Conservation (phyloP, 148 eudicot species). For the Camellia granthamiana region DNA sequence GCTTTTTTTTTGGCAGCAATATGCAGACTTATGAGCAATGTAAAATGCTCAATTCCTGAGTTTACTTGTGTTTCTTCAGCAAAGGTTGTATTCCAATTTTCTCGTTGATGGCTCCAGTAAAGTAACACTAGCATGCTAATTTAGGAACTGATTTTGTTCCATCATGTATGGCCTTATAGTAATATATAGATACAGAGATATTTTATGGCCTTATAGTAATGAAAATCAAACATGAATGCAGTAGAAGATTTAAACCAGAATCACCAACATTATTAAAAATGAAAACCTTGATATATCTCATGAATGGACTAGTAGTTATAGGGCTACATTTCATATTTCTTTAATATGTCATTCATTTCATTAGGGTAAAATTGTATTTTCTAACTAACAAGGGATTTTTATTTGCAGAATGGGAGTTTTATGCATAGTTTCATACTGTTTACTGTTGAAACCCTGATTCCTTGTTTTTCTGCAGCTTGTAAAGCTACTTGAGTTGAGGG, state of each 20-base stretch:
- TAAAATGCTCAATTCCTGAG: slow-evolving; percentile 86
- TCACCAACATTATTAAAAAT: background rate
- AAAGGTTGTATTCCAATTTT: slow-evolving; percentile 54
- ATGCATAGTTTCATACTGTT: background rate
- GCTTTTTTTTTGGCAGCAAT: slow-evolving; percentile 48
- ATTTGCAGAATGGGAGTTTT: too few species aligned
- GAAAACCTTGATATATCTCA: too few species aligned
- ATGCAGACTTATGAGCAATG: slow-evolving; percentile 70
- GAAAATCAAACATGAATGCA: too few species aligned
- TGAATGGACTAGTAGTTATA: too few species aligned
- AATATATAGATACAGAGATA: too few species aligned
- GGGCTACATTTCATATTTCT: background rate
- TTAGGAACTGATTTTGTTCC: background rate
- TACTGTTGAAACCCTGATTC: background rate
- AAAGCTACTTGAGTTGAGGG: slow-evolving; percentile 94
- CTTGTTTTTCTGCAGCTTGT: slow-evolving; percentile 67
- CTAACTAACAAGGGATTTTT: too few species aligned
- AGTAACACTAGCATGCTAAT: background rate
- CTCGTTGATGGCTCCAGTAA: background rate
- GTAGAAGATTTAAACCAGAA: too few species aligned
- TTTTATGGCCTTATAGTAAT: too few species aligned
- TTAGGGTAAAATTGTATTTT: too few species aligned
- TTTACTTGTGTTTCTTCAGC: slow-evolving; percentile 91
- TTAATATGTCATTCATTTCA: background rate
- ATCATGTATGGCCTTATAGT: background rate